phyloP scores from a whole-genome alignment of 2,329 filamentous ascomycete species.

The Colletotrichum salicis region DNA sequence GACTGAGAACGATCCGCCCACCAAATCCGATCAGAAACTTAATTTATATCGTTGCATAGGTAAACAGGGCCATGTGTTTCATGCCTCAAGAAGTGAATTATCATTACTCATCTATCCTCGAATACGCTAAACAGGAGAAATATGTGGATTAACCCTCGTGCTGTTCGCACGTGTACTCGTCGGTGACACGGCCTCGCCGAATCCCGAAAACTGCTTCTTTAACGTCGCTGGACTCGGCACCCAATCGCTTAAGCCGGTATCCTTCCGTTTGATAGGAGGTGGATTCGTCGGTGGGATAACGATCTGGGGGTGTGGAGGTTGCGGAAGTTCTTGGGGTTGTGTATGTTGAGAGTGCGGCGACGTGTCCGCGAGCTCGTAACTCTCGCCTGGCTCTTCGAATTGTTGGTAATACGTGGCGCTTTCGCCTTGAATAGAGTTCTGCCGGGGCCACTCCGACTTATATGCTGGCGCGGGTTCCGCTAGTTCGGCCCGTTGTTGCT shows the following conservation, averaged over 20 bases:
- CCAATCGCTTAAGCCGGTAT: constrained; percentile 16
- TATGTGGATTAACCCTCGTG: background rate
- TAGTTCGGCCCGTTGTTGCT: constrained; percentile 17
- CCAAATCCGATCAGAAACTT: background rate
- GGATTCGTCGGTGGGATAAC: background rate
- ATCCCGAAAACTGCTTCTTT: constrained; percentile 4
- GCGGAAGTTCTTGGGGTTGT: too few species aligned
- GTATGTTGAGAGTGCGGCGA: constrained; percentile 1
- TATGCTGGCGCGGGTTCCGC: constrained; percentile 23
- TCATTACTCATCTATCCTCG: constrained; percentile 32
- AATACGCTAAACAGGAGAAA: constrained; percentile 27
- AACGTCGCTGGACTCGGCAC: constrained; percentile 9
- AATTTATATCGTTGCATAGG: background rate
- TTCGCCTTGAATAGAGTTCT: constrained; percentile 27
- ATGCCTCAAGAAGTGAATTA: constrained; percentile 30
- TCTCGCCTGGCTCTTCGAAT: constrained; percentile 12
- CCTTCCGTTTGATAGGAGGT: constrained; percentile 3
- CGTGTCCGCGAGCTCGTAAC: constrained; percentile 32
- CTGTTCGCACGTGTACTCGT: constrained; percentile 27
- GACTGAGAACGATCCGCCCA: background rate
- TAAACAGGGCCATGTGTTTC: background rate
- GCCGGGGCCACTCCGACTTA: constrained; percentile 28
- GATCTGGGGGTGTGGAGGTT: background rate
- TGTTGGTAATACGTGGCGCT: constrained; percentile 15
- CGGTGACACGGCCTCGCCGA: constrained; percentile 24